Conservation (phyloP, 257 asterid species). For the Orobanche coerulescens region DNA sequence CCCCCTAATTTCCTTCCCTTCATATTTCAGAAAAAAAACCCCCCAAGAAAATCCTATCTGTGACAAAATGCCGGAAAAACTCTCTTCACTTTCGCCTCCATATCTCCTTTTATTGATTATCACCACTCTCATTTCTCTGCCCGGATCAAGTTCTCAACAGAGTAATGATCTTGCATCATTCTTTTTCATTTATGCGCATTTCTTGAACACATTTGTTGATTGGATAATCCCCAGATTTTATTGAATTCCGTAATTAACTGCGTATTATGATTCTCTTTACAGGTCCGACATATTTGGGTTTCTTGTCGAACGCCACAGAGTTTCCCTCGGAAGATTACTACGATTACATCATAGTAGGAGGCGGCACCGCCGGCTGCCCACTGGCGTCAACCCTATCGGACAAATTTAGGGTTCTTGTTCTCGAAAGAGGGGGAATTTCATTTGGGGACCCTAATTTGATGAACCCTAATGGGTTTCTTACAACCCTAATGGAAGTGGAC, state of each 20-base stretch:
- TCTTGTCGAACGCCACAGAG: conserved; percentile 55
- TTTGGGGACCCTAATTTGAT: conserved; percentile 51
- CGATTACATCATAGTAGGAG: conserved; percentile 58
- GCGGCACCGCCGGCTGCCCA: conserved; percentile 96
- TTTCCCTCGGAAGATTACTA: conserved; percentile 39
- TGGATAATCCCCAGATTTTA: no score
- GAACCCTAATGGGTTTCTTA: conserved; percentile 65
- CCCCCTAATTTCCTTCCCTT: not conserved
- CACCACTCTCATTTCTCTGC: conserved; percentile 30
- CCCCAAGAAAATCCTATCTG: conserved; percentile 17
- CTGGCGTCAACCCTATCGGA: conserved; percentile 78
- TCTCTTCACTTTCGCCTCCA: conserved; percentile 3
- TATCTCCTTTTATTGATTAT: conserved; percentile 25
- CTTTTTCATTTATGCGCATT: not conserved
- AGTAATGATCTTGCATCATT: conserved; percentile 32
- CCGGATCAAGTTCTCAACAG: conserved; percentile 35
- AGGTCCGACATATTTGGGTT: conserved; percentile 55
- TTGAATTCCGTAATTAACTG: not conserved
- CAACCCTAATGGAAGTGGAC: conserved; percentile 47
- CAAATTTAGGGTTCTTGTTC: conserved; percentile 54
- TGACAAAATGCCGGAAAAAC: conserved; percentile 16
- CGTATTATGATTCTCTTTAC: not conserved
- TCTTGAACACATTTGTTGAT: not conserved
- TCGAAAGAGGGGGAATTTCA: conserved; percentile 79
- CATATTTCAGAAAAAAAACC: not conserved